Evolutionary conservation across 2,329 filamentous ascomycete genomes (phyloP).

Genomic region (Torrubiellomyces zombiae): DNA sequence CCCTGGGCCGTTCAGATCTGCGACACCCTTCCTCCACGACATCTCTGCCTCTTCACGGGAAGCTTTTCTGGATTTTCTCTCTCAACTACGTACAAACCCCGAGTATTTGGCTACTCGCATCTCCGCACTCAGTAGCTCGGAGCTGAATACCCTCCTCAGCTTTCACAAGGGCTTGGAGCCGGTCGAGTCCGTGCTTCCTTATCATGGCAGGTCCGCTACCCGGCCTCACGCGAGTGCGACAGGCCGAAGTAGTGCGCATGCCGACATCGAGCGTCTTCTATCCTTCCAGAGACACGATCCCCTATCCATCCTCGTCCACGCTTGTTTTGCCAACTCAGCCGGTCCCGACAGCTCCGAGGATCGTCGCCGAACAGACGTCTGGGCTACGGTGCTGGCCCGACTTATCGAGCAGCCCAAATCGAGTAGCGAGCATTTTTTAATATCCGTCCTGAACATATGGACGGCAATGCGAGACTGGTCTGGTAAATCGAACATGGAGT

Average conservation of each 20-base stretch:
- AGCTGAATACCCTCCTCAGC: constrained; percentile 61
- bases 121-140: constrained; percentile 54
- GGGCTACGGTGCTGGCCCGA: constrained; percentile 75
- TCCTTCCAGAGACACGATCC: constrained; percentile 83
- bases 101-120: constrained; percentile 77
- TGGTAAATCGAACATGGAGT: constrained; percentile 75
- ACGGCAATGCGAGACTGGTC: constrained; percentile 78
- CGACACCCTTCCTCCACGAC: constrained; percentile 48
- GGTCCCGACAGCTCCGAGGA: constrained; percentile 72
- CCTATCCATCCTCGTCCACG: constrained; percentile 69
- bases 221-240: constrained; percentile 28
- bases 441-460: constrained; percentile 77
- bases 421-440: constrained; percentile 64
- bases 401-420: constrained; percentile 64
- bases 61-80: constrained; percentile 63
- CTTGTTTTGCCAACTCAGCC: constrained; percentile 74
- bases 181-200: constrained; percentile 67
- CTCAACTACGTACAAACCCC: constrained; percentile 68
- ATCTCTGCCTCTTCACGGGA: constrained; percentile 61
- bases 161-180: constrained; percentile 67
- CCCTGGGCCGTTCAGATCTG: constrained; percentile 19
- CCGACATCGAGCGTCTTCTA: constrained; percentile 64
- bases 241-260: constrained; percentile 27
- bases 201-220: constrained; percentile 35
- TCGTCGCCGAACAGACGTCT: constrained; percentile 62